Conservation (phyloP, 768 basidiomycete species). For the Tricholoma saponaceum region DNA sequence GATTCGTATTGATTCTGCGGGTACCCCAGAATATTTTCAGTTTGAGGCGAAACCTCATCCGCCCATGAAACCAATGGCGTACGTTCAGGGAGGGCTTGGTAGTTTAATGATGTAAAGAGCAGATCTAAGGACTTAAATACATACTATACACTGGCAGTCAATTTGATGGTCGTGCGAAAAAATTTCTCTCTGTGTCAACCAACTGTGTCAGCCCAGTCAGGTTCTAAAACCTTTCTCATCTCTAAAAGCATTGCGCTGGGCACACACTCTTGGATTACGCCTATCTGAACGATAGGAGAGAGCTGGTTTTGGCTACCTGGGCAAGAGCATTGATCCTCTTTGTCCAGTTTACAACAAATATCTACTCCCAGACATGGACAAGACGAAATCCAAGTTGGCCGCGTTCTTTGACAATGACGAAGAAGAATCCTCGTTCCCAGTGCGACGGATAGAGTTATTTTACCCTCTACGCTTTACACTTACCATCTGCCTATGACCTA, state of each 20-base stretch:
- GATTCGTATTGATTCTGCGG: slow-evolving; percentile 81
- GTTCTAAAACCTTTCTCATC: not conserved
- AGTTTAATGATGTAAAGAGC: slow-evolving; percentile 61
- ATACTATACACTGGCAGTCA: slow-evolving; percentile 5
- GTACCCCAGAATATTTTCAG: slow-evolving; percentile 68
- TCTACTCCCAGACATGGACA: slow-evolving; percentile 45
- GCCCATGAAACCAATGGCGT: slow-evolving; percentile 92
- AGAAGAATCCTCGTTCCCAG: slow-evolving; percentile 83
- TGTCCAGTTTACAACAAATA: not conserved
- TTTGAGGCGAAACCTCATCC: slow-evolving; percentile 89
- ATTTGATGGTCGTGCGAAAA: slow-evolving; percentile 1
- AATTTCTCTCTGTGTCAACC: not conserved
- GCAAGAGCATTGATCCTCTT: not conserved
- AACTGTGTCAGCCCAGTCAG: too few relatives aligned
- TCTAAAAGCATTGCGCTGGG: not conserved
- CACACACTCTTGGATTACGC: not conserved
- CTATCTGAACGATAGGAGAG: not conserved
- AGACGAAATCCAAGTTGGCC: slow-evolving; percentile 63
- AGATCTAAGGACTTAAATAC: too few relatives aligned
- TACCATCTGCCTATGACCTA: slow-evolving; percentile 55
- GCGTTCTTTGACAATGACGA: slow-evolving; percentile 85
- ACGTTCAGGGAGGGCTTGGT: slow-evolving; percentile 62
- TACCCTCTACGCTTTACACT: slow-evolving; percentile 50
- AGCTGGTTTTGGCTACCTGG: not conserved
- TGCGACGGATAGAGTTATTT: slow-evolving; percentile 83